Evolutionary conservation across 2,329 filamentous ascomycete genomes (phyloP), one percentile per base, ranked within the genome.

Genomic region (Diaporthe eres): DNA sequence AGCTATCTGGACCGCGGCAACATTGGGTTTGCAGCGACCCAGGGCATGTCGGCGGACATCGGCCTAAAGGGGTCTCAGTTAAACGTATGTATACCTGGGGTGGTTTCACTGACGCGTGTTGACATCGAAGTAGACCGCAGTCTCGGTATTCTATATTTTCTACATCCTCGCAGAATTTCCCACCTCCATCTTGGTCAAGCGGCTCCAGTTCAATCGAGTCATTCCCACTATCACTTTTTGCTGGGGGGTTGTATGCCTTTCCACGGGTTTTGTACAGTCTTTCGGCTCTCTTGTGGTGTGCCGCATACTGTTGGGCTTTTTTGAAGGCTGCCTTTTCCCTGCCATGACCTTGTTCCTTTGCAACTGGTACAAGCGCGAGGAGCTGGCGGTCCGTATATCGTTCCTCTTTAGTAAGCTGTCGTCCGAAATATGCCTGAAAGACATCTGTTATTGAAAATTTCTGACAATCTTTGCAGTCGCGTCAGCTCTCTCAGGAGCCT

Each of bases 291-390:
- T 82, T 34, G 75, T 82, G 0, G 75, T 80, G 3, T 81, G 80
- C 5, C 77, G 81, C 15, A 74, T 82, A 25, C 73, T 82, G 6
- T 75, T 82, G 10, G 82, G 81, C 7, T 78, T 82, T 1, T 79
- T 79, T 13, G 82, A 83, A 67, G 82, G 81, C 4, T 81, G 80
- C 31, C 78, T 82, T 44, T 82, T 82, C n/a, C 81, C 81, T 4
- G 78, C 79, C 4, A 77, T 82, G 37, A 78, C 80, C 0, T 78
- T 81, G 22, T 79, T 81, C 28, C 63, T 83, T 0, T 81, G 80
- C 15, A 81, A 80, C 17, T 83, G 81, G 78, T 83, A 82, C 76
- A 83, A 81, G 7, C 79, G 79, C 2, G 80, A 82, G 31, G 81
- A 83, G n/a, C 42, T 83, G 13, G 81, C 78, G 0, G 74, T 80